phyloP scores from a whole-genome alignment of 805 yeast species.

The Wickerhamomyces mucosus region DNA sequence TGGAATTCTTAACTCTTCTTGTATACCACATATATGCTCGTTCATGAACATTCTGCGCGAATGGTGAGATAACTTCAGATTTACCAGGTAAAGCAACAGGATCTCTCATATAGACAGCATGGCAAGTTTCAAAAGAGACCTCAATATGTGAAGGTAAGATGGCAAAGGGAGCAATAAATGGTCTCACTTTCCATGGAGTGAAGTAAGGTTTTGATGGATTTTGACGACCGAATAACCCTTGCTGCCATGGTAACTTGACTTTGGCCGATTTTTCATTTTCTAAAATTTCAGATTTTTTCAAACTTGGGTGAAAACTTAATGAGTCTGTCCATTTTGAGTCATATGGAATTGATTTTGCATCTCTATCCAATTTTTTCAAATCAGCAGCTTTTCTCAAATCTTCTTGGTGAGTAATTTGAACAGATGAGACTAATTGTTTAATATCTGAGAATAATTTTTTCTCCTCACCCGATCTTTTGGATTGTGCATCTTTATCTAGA shows the following conservation, averaged over 20 bases:
- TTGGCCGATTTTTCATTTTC: constrained; percentile 42
- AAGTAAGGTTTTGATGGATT: constrained; percentile 75
- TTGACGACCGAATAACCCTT: constrained; percentile 67
- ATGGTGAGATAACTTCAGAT: constrained; percentile 91
- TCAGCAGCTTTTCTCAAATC: constrained; percentile 23
- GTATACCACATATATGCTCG: constrained; percentile 92
- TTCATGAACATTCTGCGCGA: constrained; percentile 72
- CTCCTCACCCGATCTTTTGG: constrained; percentile 20
- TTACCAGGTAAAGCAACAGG: constrained; percentile 97
- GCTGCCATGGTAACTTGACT: constrained; percentile 77
- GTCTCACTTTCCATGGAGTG: constrained; percentile 96
- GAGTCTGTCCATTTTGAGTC: constrained; percentile 43
- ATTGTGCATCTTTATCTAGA: constrained; percentile 9
- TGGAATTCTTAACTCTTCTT: constrained; percentile 46
- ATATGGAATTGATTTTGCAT: constrained; percentile 25
- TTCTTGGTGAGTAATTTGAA: constrained; percentile 17
- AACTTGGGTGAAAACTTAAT: constrained; percentile 31
- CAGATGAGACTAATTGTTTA: constrained; percentile 15
- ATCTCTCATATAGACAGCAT: constrained; percentile 92
- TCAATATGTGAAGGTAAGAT: constrained; percentile 88
- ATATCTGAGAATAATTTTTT: constrained; percentile 21
- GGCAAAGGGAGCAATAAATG: constrained; percentile 87
- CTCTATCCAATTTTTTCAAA: constrained; percentile 16
- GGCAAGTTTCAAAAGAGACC: constrained; percentile 83
- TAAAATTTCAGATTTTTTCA: constrained; percentile 35